Conservation (phyloP, 176 grass and related monocot genomes). For the Hordeum marinum region DNA sequence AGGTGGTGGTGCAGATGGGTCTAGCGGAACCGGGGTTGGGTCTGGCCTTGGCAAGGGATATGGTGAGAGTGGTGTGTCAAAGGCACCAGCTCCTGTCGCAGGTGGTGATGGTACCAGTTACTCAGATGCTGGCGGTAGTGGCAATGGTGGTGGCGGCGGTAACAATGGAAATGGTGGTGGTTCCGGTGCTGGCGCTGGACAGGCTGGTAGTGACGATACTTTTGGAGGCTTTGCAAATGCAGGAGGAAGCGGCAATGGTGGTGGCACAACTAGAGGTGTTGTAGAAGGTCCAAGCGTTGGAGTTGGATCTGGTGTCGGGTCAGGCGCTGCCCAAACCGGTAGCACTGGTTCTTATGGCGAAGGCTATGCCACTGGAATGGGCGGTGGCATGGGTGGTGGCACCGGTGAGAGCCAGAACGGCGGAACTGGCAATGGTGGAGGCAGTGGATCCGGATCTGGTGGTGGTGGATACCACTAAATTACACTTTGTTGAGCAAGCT, state of each 20-base stretch:
- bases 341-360: background rate
- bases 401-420: background rate
- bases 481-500: background rate
- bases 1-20: background rate
- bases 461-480: conserved; percentile 14
- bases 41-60: conserved; percentile 23
- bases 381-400: conserved; percentile 10
- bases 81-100: background rate
- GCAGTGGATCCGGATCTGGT: conserved; percentile 19
- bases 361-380: background rate
- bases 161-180: background rate
- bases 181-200: background rate
- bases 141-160: background rate
- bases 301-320: background rate
- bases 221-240: background rate
- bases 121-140: background rate
- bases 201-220: background rate
- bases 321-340: conserved; percentile 5
- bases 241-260: background rate
- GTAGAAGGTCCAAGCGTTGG: background rate
- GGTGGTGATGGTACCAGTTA: background rate
- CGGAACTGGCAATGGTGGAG: conserved; percentile 8
- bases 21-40: background rate
- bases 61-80: conserved; percentile 20
- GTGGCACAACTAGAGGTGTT: background rate